phyloP scores from a whole-genome alignment of 306 rosid genomes.

The Malus sylvestris region DNA sequence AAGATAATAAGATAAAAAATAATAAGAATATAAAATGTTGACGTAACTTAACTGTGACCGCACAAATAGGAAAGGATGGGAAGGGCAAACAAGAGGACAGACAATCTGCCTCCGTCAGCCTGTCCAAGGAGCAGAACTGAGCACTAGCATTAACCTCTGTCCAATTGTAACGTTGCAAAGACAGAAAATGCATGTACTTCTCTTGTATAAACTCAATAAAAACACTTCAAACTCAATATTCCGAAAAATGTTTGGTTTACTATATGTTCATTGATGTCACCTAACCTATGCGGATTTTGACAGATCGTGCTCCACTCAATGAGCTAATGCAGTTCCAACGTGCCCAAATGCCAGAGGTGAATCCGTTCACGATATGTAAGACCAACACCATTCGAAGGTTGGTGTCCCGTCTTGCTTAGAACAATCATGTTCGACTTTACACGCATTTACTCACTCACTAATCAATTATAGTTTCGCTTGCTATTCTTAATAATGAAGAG shows the following conservation, averaged over 20 bases:
- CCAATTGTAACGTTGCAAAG: no score
- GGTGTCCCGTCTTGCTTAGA: not conserved
- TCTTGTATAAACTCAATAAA: no score
- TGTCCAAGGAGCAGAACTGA: not conserved
- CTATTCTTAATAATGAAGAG: not conserved
- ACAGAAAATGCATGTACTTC: no score
- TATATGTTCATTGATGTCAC: not conserved
- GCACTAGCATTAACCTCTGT: not conserved
- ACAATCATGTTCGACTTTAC: not conserved
- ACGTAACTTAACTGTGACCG: no score
- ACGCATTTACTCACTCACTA: not conserved
- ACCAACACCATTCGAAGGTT: not conserved
- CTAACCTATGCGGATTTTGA: no score
- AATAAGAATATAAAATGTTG: no score
- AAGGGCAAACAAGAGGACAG: no score
- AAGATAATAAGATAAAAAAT: no score
- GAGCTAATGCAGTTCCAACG: not conserved
- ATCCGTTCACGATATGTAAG: not conserved
- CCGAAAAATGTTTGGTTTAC: no score
- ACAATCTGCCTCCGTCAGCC: not conserved
- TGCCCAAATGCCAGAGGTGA: not conserved
- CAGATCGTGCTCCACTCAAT: not conserved
- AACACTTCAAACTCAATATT: no score
- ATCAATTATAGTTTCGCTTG: no score
- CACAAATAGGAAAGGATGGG: no score